These are phyloP conservation scores for Pinus albicaulis DNA, from an alignment of 75 land plant species.

Conservation along the genomic window DNA sequence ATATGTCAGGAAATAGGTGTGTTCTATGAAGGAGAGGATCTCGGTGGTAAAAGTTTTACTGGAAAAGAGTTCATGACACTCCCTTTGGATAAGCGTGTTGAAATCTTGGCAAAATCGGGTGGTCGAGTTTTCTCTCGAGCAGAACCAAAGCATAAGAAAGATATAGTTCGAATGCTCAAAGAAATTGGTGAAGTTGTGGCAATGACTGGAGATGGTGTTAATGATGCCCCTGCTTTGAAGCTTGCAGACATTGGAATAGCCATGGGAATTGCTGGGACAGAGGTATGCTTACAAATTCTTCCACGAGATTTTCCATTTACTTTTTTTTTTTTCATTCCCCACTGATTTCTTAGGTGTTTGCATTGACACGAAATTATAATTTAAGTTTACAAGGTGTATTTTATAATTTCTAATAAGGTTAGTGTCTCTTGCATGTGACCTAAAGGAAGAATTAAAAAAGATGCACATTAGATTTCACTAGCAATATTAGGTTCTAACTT, in stretches of 20 bases:
- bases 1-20: conserved; percentile 79
- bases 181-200: conserved; percentile 89
- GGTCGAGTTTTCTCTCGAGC: conserved; percentile 88
- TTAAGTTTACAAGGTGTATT: too few species aligned
- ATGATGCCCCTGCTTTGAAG: conserved; percentile 96
- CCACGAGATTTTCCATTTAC: neutral
- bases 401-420: neutral
- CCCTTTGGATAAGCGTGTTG: conserved; percentile 32
- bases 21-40: conserved; percentile 49
- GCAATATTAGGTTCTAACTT: neutral
- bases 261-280: conserved; percentile 94
- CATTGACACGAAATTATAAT: too few species aligned
- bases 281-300: conserved; percentile 34
- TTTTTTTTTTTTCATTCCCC: neutral
- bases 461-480: neutral
- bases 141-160: conserved; percentile 92
- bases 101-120: conserved; percentile 53
- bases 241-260: conserved; percentile 93
- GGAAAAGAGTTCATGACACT: conserved; percentile 79
- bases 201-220: conserved; percentile 98
- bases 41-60: conserved; percentile 65
- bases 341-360: too few species aligned
- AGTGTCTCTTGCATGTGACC: neutral
- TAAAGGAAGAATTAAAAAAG: neutral
- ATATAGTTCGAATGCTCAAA: conserved; percentile 83